Conservation (phyloP, 108 stramenopile species). For the Conticribra guillardii region DNA sequence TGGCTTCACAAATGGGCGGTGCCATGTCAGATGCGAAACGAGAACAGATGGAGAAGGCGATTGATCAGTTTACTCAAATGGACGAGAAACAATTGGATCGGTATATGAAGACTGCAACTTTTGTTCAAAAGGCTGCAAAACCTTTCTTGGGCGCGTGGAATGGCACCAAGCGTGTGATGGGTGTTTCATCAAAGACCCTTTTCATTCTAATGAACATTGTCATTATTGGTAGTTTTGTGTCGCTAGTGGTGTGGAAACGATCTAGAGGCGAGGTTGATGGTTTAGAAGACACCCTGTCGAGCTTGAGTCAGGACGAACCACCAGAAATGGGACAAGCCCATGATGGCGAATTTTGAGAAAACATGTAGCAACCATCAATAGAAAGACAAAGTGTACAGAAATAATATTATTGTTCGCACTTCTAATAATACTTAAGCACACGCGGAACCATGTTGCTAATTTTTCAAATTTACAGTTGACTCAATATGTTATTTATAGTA, state of each 20-base stretch:
- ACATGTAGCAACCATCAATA: neutral
- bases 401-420: too few species aligned
- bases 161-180: constrained; percentile 28
- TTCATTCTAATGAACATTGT: constrained; percentile 28
- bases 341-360: constrained; percentile 29
- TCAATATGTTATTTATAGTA: too few species aligned
- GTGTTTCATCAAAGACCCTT: constrained; percentile 30
- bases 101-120: constrained; percentile 55
- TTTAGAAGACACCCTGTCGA: neutral
- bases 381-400: too few species aligned
- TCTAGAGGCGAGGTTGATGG: constrained; percentile 2
- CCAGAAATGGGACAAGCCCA: constrained; percentile 11
- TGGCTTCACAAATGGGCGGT: constrained; percentile 29
- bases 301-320: constrained; percentile 3
- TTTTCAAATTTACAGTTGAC: too few species aligned
- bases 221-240: constrained; percentile 1
- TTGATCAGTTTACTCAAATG: constrained; percentile 73
- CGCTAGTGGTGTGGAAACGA: constrained; percentile 21
- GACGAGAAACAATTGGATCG: constrained; percentile 68
- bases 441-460: too few species aligned
- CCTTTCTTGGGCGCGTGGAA: constrained; percentile 50
- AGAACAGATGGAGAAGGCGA: constrained; percentile 59
- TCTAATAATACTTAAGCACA: too few species aligned
- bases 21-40: constrained; percentile 43
- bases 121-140: constrained; percentile 48